Evolutionary conservation across 176 grass and related monocot species (phyloP).

Genomic region (Poa pratensis): DNA sequence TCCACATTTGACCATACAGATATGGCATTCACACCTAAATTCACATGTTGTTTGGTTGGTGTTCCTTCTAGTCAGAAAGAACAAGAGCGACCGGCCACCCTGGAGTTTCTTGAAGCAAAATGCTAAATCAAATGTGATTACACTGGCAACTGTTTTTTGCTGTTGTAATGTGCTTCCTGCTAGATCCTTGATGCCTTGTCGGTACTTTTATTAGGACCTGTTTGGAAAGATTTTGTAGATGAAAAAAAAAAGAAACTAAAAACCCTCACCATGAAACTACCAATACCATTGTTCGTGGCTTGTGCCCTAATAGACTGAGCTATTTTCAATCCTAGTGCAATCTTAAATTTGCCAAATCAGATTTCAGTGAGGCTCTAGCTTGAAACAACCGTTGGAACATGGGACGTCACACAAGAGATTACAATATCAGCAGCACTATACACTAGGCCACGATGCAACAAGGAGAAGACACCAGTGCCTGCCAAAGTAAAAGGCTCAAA

Average conservation of each 20-base stretch:
- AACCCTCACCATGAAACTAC: not conserved
- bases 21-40: not conserved
- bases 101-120: not conserved
- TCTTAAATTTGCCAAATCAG: not conserved
- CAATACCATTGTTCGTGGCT: not conserved
- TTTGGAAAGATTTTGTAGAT: not conserved
- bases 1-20: not conserved
- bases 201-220: not conserved
- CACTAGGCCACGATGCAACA: not conserved
- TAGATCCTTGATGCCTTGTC: not conserved
- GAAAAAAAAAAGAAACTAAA: not conserved
- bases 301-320: not conserved
- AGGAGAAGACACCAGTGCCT: slow-evolving; percentile 30
- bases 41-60: not conserved
- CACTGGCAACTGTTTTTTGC: slow-evolving; percentile 14
- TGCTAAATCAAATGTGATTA: not conserved
- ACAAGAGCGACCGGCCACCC: not conserved
- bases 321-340: not conserved
- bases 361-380: not conserved
- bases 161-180: not conserved
- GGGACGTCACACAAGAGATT: not conserved
- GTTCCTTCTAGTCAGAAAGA: not conserved
- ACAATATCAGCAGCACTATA: not conserved
- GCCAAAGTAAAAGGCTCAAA: slow-evolving; percentile 29
- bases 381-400: not conserved